Conservation (phyloP, 2,329 filamentous ascomycete species). For the Ophiostoma sp. region DNA sequence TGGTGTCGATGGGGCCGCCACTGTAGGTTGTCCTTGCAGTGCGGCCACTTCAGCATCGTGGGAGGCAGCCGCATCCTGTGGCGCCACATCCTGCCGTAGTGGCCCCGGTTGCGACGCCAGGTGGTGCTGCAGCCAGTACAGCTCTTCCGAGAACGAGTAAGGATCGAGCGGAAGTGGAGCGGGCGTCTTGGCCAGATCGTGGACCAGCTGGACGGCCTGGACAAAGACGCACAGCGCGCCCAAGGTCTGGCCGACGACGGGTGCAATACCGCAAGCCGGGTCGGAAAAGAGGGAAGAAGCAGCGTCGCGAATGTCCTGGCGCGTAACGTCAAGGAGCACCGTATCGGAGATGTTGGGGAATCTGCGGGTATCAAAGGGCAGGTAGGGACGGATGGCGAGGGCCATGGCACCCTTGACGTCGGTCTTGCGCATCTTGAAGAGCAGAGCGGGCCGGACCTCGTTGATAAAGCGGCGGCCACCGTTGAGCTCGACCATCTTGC, state of each 20-base stretch:
- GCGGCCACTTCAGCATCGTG: conserved; percentile 12
- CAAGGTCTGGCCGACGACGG: conserved; percentile 33
- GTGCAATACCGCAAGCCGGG: conserved; percentile 31
- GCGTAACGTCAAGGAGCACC: conserved; percentile 30
- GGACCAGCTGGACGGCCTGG: conserved; percentile 32
- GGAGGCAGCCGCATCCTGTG: neutral
- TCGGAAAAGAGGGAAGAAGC: conserved; percentile 32
- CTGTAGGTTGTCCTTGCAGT: neutral
- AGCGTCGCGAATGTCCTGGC: conserved; percentile 25
- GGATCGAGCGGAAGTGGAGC: conserved; percentile 34
- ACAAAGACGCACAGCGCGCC: conserved; percentile 35
- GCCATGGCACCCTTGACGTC: conserved; percentile 41
- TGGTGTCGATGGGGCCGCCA: neutral
- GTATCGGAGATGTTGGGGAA: conserved; percentile 32
- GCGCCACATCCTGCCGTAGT: conserved; percentile 31
- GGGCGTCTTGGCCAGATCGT: conserved; percentile 26
- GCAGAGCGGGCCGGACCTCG: conserved; percentile 28
- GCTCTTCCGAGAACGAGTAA: conserved; percentile 38
- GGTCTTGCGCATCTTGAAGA: conserved; percentile 35
- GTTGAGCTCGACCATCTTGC: conserved; percentile 37
- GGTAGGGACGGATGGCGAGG: conserved; percentile 37
- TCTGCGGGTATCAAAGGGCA: conserved; percentile 34
- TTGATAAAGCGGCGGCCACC: conserved; percentile 29
- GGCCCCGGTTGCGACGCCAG: conserved; percentile 35
- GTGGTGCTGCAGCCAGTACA: conserved; percentile 35